A percentile compares a stretch with the other conserved stretches of the same genome.
Evolutionary conservation across 225 moss, liverwort and hornwort genomes (phyloP).

Genomic region (Ulota crispa): DNA sequence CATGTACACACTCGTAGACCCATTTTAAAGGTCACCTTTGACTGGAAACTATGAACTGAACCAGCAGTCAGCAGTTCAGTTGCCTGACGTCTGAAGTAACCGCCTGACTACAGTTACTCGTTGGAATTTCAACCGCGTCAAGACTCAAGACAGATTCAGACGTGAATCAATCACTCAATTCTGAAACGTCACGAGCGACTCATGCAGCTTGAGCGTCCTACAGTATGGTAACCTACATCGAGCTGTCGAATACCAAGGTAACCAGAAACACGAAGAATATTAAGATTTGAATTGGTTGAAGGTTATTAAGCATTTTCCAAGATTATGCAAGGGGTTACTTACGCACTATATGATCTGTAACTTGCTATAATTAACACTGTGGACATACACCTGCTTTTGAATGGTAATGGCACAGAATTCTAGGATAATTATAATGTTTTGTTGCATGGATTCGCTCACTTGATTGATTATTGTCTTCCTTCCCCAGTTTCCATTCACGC

Average conservation of each 20-base stretch:
- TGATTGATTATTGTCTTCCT: not conserved
- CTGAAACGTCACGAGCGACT: not conserved
- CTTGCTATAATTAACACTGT: not conserved
- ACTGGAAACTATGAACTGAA: not conserved
- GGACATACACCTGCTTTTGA: not conserved
- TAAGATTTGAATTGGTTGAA: not conserved
- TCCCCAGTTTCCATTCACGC: not conserved
- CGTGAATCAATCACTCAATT: not conserved
- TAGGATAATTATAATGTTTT: not conserved
- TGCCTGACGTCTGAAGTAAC: not conserved
- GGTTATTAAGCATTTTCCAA: not conserved
- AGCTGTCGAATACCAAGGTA: not conserved
- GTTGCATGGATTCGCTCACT: not conserved
- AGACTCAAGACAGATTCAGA: not conserved
- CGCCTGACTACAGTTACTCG: not conserved
- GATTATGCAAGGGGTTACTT: not conserved
- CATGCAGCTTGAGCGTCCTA: not conserved
- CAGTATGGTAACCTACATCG: not conserved
- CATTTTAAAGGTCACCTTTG: not conserved
- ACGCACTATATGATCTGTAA: not conserved
- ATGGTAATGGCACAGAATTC: not conserved
- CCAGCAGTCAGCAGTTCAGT: not conserved
- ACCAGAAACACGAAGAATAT: not conserved
- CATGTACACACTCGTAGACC: not conserved
- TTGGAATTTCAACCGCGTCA: not conserved